Base-by-base conservation (phyloP, 169 alveolate genomes). In the Babesia divergens region DNA sequence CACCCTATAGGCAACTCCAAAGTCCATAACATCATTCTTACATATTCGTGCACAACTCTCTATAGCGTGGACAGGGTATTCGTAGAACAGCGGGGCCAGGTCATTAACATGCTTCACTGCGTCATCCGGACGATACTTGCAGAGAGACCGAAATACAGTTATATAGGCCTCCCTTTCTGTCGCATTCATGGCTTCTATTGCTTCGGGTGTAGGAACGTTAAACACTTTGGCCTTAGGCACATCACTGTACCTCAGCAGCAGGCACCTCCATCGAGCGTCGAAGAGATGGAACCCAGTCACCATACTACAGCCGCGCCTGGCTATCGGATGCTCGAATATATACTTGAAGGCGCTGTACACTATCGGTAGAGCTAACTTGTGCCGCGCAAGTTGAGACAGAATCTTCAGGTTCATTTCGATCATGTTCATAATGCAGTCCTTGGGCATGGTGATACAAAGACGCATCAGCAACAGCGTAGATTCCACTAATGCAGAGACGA, bases 211-310 rank as follows among this genome's bases (percentile, higher is more conserved):
- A 9, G 59, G 31, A 29, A 5, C 20, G 14, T 49, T 37, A 14
- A 46, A 4, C 22, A 62, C 59, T 49, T 62, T 62, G 31, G 51
- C 5, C 16, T 28, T 20, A 0, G 72, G 72, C 14, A 62, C 20
- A 6, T 62, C 72, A 32, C 72, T 62, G 60, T 62, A 9, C n/a
- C 51, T 2, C 22, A 62, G 60, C 60, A 62, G 34, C 31, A 62
- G 59, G 37, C 72, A 62, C 46, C 59, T 6, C 72, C 72, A 62
- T 11, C 47, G 9, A 11, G 72, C 72, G 32, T 62, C 72, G 72
- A 62, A 40, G 1, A 8, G n/a, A 14, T 42, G 26, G 20, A 62
- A 62, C 8, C 9, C 35, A 16, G 47, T 13, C 3, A 32, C 69
- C 53, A 2, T 43, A 18, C 24, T 54, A 16, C 37, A 24, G 28